phyloP scores from a whole-genome alignment of 352 stramenopile genomes.

The Phytopythium oedochilum region DNA sequence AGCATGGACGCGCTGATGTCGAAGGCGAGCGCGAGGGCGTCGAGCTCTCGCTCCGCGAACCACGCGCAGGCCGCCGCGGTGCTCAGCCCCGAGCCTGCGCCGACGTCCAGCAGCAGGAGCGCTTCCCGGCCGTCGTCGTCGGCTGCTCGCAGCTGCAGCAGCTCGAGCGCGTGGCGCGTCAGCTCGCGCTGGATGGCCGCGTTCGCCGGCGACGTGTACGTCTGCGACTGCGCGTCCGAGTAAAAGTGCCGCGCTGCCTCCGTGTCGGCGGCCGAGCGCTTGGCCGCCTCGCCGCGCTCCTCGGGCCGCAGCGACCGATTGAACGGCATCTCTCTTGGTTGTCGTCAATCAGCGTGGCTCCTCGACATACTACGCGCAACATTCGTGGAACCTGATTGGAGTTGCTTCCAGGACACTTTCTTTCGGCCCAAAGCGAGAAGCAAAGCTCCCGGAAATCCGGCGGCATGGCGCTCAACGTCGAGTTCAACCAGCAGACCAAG shows the following conservation, averaged over 20 bases:
- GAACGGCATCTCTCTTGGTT: constrained; percentile 38
- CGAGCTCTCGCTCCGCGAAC: constrained; percentile 27
- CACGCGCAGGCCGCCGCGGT: constrained; percentile 47
- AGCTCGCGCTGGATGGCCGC: constrained; percentile 64
- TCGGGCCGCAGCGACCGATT: constrained; percentile 35
- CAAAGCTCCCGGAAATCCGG: no score
- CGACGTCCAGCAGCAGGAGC: constrained; percentile 59
- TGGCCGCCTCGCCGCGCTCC: constrained; percentile 24
- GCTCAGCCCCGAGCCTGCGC: constrained; percentile 65
- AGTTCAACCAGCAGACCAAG: constrained; percentile 68
- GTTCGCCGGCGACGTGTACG: constrained; percentile 71
- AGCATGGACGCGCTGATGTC: constrained; percentile 80
- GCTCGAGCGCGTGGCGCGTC: constrained; percentile 55
- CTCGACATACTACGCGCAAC: no score
- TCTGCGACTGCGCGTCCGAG: constrained; percentile 43
- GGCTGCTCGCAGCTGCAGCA: constrained; percentile 16
- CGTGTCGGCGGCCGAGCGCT: constrained; percentile 16
- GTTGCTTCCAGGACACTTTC: no score
- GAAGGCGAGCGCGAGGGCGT: constrained; percentile 49
- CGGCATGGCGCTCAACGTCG: constrained; percentile 61
- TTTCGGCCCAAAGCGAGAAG: no score
- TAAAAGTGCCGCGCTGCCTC: constrained; percentile 56
- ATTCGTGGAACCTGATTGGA: no score
- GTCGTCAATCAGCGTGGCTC: background rate
- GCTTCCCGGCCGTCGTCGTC: constrained; percentile 5